phyloP scores from a whole-genome alignment of 139 green algal genomes.

The Chlamydomonas schloesseri region DNA sequence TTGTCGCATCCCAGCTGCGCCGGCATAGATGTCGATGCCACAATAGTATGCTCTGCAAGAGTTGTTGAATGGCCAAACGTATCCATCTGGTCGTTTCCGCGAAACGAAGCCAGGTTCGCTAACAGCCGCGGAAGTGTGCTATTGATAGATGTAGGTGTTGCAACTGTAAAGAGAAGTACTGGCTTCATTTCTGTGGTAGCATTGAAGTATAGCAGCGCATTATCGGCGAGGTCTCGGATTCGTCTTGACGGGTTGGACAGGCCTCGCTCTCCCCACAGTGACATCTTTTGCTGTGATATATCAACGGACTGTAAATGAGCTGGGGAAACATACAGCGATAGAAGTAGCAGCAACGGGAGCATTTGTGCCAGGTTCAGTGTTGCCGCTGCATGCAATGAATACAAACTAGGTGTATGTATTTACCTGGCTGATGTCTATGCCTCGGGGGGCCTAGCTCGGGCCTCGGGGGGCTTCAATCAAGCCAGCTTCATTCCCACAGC shows the following conservation, averaged over 20 bases:
- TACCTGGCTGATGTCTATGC: too few species aligned
- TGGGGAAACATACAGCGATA: too few species aligned
- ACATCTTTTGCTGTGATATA: background rate
- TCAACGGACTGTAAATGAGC: background rate
- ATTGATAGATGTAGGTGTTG: background rate
- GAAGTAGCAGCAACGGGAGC: too few species aligned
- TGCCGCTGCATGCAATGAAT: too few species aligned
- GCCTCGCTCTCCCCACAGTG: slow-evolving; percentile 3
- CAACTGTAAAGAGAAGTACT: slow-evolving; percentile 19
- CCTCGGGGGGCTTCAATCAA: too few species aligned
- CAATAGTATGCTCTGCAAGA: slow-evolving; percentile 27
- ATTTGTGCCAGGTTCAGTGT: too few species aligned
- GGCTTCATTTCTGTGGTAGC: background rate
- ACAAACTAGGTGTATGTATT: too few species aligned
- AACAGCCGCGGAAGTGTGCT: background rate
- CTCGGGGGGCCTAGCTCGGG: too few species aligned
- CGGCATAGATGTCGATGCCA: background rate
- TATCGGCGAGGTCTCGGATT: background rate
- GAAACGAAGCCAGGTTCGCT: slow-evolving; percentile 5
- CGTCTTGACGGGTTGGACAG: background rate
- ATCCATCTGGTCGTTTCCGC: slow-evolving; percentile 4
- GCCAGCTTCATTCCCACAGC: too few species aligned
- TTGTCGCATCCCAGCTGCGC: background rate
- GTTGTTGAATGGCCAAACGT: background rate
- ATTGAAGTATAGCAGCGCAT: slow-evolving; percentile 28